These are phyloP conservation scores for Whalleya microplaca DNA, from an alignment of 2,329 filamentous ascomycete species.

Conservation along the genomic window DNA sequence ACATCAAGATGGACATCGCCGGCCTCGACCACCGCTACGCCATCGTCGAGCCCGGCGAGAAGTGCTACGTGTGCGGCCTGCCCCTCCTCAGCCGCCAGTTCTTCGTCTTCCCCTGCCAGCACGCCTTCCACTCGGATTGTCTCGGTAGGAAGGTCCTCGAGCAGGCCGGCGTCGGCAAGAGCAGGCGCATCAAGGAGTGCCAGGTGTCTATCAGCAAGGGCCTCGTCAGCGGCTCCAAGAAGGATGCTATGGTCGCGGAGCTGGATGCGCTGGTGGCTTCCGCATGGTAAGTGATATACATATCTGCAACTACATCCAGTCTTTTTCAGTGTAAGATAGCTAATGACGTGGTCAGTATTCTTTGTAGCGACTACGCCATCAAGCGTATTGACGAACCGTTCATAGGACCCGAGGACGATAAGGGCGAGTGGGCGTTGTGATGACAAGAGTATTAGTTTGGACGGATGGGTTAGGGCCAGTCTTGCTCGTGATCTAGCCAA, in stretches of 20 bases:
- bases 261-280: slow-evolving; percentile 90
- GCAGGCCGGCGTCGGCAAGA: slow-evolving; percentile 74
- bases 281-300: slow-evolving; percentile 67
- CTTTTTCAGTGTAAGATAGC: slow-evolving; percentile 1
- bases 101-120: slow-evolving; percentile 98
- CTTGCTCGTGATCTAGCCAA: too few species aligned
- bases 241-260: slow-evolving; percentile 84
- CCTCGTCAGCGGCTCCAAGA: slow-evolving; percentile 67
- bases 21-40: slow-evolving; percentile 87
- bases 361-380: slow-evolving; percentile 94
- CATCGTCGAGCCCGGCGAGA: slow-evolving; percentile 94
- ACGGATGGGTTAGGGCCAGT: too few species aligned
- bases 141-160: slow-evolving; percentile 84
- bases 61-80: slow-evolving; percentile 85
- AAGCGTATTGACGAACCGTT: slow-evolving; percentile 95
- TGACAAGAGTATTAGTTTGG: background rate
- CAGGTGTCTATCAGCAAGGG: slow-evolving; percentile 83
- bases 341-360: slow-evolving; percentile 62
- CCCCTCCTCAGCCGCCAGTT: slow-evolving; percentile 90
- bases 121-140: slow-evolving; percentile 96
- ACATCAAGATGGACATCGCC: slow-evolving; percentile 89
- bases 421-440: slow-evolving; percentile 78
- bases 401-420: slow-evolving; percentile 71
- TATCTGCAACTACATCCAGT: background rate
- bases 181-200: slow-evolving; percentile 80